These are phyloP conservation scores for Solanum chacoense DNA, from an alignment of 305 asterid genomes.

Conservation along the genomic window DNA sequence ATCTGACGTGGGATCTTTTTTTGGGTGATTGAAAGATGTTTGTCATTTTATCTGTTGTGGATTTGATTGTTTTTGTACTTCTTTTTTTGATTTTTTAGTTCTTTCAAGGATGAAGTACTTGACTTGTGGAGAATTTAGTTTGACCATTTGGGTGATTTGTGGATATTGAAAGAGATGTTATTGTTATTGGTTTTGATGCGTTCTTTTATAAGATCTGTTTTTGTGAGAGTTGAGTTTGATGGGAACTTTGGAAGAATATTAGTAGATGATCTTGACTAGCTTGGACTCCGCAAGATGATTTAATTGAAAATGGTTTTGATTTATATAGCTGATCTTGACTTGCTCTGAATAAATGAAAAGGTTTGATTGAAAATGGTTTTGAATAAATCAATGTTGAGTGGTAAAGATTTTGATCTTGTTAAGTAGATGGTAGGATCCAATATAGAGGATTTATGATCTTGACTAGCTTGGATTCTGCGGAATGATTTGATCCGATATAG, in stretches of 20 bases:
- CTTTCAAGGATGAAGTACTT: background rate
- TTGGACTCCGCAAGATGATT: background rate
- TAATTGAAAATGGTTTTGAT: background rate
- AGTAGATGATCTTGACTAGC: background rate
- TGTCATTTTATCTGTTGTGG: background rate
- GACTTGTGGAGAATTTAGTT: background rate
- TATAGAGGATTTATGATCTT: background rate
- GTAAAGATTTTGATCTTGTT: background rate
- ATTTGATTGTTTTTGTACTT: background rate
- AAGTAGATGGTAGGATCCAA: background rate
- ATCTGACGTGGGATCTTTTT: background rate
- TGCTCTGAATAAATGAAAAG: rapidly evolving
- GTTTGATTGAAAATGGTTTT: background rate
- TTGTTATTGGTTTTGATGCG: background rate
- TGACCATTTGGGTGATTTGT: background rate
- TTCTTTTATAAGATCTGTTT: background rate
- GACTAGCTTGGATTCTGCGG: background rate
- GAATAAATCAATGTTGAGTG: background rate
- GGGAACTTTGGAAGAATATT: background rate
- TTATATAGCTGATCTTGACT: background rate
- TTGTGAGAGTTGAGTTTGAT: background rate
- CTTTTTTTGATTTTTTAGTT: background rate
- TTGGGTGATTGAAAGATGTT: background rate
- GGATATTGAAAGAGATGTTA: background rate
- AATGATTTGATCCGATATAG: background rate